Evolutionary conservation across 805 yeast genomes (phyloP).

Genomic region (Yamadazyma scolyti): DNA sequence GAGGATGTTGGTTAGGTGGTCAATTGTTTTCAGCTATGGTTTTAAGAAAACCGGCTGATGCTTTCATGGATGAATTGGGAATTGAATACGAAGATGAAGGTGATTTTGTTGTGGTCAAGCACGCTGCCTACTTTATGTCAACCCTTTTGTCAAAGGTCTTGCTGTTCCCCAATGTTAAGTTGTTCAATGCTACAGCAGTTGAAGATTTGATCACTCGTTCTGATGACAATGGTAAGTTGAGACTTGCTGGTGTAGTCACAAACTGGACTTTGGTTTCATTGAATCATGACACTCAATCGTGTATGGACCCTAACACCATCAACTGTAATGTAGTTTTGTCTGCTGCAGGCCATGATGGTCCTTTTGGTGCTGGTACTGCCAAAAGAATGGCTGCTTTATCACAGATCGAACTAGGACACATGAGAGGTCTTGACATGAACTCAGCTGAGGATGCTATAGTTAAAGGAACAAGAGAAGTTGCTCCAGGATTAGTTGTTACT

Average conservation of each 20-base stretch:
- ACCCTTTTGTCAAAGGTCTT: slow-evolving; percentile 67
- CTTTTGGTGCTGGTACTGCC: slow-evolving; percentile 76
- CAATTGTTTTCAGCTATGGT: slow-evolving; percentile 77
- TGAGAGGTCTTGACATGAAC: slow-evolving; percentile 81
- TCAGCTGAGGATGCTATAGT: slow-evolving; percentile 74
- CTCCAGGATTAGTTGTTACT: slow-evolving; percentile 62
- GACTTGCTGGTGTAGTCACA: slow-evolving; percentile 77
- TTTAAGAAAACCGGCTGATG: slow-evolving; percentile 74
- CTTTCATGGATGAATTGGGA: slow-evolving; percentile 59
- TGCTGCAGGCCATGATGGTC: slow-evolving; percentile 81
- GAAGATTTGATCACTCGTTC: slow-evolving; percentile 76
- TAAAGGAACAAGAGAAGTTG: slow-evolving; percentile 61
- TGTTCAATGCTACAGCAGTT: slow-evolving; percentile 77
- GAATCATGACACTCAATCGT: slow-evolving; percentile 73
- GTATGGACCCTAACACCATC: slow-evolving; percentile 82
- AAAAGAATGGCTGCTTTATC: slow-evolving; percentile 47
- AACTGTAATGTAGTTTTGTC: slow-evolving; percentile 62
- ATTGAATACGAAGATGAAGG: slow-evolving; percentile 76
- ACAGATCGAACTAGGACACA: slow-evolving; percentile 48
- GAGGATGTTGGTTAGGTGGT: slow-evolving; percentile 79
- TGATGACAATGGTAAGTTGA: slow-evolving; percentile 49
- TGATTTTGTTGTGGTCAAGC: slow-evolving; percentile 74
- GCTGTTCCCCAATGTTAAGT: slow-evolving; percentile 68
- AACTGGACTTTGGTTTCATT: slow-evolving; percentile 78
- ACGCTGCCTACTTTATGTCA: slow-evolving; percentile 74